Percentiles rank a stretch among this genome's conserved stretches.
These are phyloP conservation scores for Eremothecium cymbalariae DNA, from an alignment of 1,139 yeast genomes.

Conservation along the genomic window DNA sequence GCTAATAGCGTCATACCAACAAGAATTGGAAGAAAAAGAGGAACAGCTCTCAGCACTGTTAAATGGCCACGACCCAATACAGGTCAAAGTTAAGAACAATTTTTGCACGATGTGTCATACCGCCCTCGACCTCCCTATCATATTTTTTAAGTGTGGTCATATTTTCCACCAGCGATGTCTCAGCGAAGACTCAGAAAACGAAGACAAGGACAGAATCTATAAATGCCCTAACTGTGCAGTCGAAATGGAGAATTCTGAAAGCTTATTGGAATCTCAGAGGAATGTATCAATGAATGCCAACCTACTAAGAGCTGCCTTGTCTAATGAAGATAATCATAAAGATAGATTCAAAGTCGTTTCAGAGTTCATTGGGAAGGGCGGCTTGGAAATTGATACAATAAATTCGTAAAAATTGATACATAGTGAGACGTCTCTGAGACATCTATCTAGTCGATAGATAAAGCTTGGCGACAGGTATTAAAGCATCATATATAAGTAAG, in stretches of 20 bases:
- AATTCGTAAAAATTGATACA: too few species aligned
- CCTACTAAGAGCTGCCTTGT: slow-evolving; percentile 51
- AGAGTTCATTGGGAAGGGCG: slow-evolving; percentile 83
- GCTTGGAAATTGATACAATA: too few species aligned
- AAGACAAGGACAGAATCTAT: slow-evolving; percentile 11
- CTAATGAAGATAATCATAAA: slow-evolving; percentile 38
- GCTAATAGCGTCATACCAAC: slow-evolving; percentile 58
- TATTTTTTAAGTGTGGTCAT: slow-evolving; percentile 82
- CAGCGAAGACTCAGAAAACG: slow-evolving; percentile 34
- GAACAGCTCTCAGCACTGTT: slow-evolving; percentile 46
- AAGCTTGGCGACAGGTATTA: too few species aligned
- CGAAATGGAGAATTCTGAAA: slow-evolving; percentile 58
- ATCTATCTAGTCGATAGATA: too few species aligned
- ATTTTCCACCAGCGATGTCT: slow-evolving; percentile 82
- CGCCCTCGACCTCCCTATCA: slow-evolving; percentile 66
- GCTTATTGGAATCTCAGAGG: slow-evolving; percentile 52
- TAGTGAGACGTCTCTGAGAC: too few species aligned
- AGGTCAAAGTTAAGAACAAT: slow-evolving; percentile 59
- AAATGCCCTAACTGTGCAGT: slow-evolving; percentile 69
- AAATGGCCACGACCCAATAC: slow-evolving; percentile 35
- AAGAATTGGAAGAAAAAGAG: slow-evolving; percentile 54
- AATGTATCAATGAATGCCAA: slow-evolving; percentile 56
- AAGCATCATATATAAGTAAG: too few species aligned
- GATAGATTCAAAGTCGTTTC: slow-evolving; percentile 69
- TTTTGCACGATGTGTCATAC: slow-evolving; percentile 65